These are phyloP conservation scores for Brassica juncea DNA, from an alignment of 345 rosid genomes.

Conservation along the genomic window DNA sequence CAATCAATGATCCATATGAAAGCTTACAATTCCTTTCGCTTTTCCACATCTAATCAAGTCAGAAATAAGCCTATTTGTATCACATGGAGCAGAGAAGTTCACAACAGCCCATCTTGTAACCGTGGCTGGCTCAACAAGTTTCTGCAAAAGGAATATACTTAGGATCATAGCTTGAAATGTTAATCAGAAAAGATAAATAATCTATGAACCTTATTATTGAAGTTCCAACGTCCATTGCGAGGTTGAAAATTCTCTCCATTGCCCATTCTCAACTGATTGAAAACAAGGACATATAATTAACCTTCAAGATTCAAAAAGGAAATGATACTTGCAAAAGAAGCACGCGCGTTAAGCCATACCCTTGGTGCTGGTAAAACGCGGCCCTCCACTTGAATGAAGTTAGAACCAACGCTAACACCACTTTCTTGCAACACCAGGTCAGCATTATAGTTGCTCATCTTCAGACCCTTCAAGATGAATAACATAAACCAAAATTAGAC, in stretches of 20 bases:
- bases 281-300: slow-evolving; percentile 5
- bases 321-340: not conserved
- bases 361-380: slow-evolving; percentile 78
- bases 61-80: slow-evolving; percentile 48
- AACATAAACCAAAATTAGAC: not conserved
- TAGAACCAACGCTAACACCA: slow-evolving; percentile 60
- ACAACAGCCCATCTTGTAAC: slow-evolving; percentile 82
- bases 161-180: slow-evolving; percentile 12
- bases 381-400: slow-evolving; percentile 78
- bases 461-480: slow-evolving; percentile 57
- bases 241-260: slow-evolving; percentile 78
- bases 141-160: slow-evolving; percentile 45
- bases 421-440: slow-evolving; percentile 70
- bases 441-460: slow-evolving; percentile 62
- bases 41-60: slow-evolving; percentile 67
- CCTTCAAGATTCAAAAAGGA: not conserved
- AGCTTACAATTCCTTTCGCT: slow-evolving; percentile 87
- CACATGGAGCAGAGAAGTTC: slow-evolving; percentile 91
- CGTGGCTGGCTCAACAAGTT: slow-evolving; percentile 69
- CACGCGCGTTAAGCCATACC: slow-evolving; percentile 42
- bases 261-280: slow-evolving; percentile 75
- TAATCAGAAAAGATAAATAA: not conserved
- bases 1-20: not conserved
- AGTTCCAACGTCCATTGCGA: slow-evolving; percentile 90
- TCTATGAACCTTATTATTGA: slow-evolving; percentile 68